Evolutionary conservation across 768 basidiomycete genomes (phyloP).

Genomic region (Gyrodon lividus): DNA sequence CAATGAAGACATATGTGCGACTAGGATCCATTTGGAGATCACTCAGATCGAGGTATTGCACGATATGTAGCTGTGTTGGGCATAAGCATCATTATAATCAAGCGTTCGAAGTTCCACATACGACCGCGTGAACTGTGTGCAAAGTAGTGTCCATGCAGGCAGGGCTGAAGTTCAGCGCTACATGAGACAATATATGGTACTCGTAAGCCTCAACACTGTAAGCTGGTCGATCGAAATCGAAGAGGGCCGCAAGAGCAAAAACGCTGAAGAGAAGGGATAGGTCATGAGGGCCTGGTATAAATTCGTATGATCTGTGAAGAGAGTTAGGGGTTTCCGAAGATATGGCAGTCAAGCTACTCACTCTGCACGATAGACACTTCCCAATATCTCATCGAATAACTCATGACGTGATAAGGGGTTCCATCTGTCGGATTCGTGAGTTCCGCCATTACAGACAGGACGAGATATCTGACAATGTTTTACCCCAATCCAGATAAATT

Average conservation of each 20-base stretch:
- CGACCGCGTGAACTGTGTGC: slow-evolving; percentile 53
- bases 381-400: slow-evolving; percentile 56
- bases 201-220: slow-evolving; percentile 56
- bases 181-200: slow-evolving; percentile 59
- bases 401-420: slow-evolving; percentile 51
- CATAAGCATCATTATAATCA: slow-evolving; percentile 8
- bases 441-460: background rate
- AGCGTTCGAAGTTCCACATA: slow-evolving; percentile 33
- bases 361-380: slow-evolving; percentile 53
- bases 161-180: slow-evolving; percentile 49
- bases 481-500: slow-evolving; percentile 61
- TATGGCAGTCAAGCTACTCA: slow-evolving; percentile 25
- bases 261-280: slow-evolving; percentile 64
- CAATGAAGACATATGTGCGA: slow-evolving; percentile 55
- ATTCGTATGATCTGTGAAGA: slow-evolving; percentile 38
- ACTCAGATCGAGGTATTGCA: slow-evolving; percentile 53
- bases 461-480: slow-evolving; percentile 47
- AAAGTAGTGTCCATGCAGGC: slow-evolving; percentile 49
- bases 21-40: slow-evolving; percentile 50
- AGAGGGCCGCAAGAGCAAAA: slow-evolving; percentile 64
- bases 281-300: slow-evolving; percentile 45
- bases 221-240: slow-evolving; percentile 49
- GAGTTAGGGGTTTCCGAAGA: slow-evolving; percentile 1
- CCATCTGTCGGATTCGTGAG: slow-evolving; percentile 39
- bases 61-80: slow-evolving; percentile 37